These are phyloP conservation scores for Penicillium sp. DNA, from an alignment of 2,329 filamentous ascomycete genomes.

Conservation along the genomic window DNA sequence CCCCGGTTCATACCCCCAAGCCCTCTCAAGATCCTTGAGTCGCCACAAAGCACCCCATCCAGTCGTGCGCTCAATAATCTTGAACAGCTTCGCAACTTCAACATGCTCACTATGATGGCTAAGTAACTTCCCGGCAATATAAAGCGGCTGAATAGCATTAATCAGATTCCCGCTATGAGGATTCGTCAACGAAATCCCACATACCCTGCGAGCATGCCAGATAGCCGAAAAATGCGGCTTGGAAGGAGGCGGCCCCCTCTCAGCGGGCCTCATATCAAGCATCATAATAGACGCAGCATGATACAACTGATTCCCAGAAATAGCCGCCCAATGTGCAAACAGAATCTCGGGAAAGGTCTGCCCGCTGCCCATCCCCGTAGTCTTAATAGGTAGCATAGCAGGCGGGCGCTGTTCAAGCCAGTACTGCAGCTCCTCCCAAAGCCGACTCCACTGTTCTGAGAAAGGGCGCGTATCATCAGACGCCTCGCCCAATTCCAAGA, in stretches of 20 bases:
- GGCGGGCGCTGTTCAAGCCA: slow-evolving; percentile 50
- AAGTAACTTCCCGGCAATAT: slow-evolving; percentile 54
- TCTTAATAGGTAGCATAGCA: slow-evolving; percentile 50
- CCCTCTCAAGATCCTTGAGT: slow-evolving; percentile 50
- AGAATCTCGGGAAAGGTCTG: slow-evolving; percentile 53
- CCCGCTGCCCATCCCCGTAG: slow-evolving; percentile 35
- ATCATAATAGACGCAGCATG: slow-evolving; percentile 56
- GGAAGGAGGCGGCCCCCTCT: slow-evolving; percentile 19
- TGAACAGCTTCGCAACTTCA: slow-evolving; percentile 41
- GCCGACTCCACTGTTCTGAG: slow-evolving; percentile 44
- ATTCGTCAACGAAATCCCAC: slow-evolving; percentile 57
- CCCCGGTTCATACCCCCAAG: slow-evolving; percentile 29
- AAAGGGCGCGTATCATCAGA: slow-evolving; percentile 46
- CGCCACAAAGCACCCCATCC: slow-evolving; percentile 56
- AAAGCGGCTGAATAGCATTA: slow-evolving; percentile 58
- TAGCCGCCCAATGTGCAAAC: slow-evolving; percentile 54
- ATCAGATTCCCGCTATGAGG: slow-evolving; percentile 55
- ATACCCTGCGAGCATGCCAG: slow-evolving; percentile 57
- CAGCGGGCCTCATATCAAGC: slow-evolving; percentile 44
- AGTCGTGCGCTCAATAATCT: slow-evolving; percentile 52
- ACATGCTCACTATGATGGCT: slow-evolving; percentile 50
- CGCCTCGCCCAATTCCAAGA: slow-evolving; percentile 47
- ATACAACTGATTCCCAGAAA: slow-evolving; percentile 57
- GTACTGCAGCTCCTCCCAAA: slow-evolving; percentile 52
- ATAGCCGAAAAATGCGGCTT: slow-evolving; percentile 42